Conservation (phyloP, 768 basidiomycete species). For the Candolleomyces efflorescens region DNA sequence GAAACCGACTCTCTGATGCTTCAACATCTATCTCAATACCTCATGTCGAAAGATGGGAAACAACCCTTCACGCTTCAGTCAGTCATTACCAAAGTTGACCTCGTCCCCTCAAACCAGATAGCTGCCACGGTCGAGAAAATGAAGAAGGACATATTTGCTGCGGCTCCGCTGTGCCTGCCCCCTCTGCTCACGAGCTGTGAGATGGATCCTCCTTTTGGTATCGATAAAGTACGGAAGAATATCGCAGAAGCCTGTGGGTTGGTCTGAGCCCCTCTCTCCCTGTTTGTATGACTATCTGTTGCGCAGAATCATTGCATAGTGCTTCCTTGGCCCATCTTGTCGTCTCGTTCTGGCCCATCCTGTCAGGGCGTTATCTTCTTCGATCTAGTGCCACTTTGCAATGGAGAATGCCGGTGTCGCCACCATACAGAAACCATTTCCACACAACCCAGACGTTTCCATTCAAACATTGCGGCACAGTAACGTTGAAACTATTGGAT, state of each 20-base stretch:
- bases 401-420: no score
- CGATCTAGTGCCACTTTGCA: no score
- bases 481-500: no score
- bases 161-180: slow-evolving; percentile 59
- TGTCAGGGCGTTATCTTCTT: no score
- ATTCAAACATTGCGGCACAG: no score
- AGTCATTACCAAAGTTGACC: slow-evolving; percentile 69
- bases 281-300: no score
- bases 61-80: slow-evolving; percentile 61
- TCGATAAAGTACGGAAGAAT: slow-evolving; percentile 52
- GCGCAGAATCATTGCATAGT: no score
- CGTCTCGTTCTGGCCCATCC: no score
- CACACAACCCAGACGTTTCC: no score
- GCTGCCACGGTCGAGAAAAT: slow-evolving; percentile 36
- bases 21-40: slow-evolving; percentile 38
- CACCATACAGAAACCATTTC: no score
- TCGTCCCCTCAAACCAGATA: slow-evolving; percentile 33
- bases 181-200: slow-evolving; percentile 55
- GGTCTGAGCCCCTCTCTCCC: background rate
- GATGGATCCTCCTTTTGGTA: slow-evolving; percentile 49
- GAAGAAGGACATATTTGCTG: slow-evolving; percentile 46
- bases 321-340: no score
- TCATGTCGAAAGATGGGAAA: slow-evolving; percentile 33
- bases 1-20: slow-evolving; percentile 61
- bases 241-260: slow-evolving; percentile 56